Evolutionary conservation across 441 rosid genomes (phyloP), one percentile per base, ranked within the genome.

Genomic region (Eruca vesicaria): DNA sequence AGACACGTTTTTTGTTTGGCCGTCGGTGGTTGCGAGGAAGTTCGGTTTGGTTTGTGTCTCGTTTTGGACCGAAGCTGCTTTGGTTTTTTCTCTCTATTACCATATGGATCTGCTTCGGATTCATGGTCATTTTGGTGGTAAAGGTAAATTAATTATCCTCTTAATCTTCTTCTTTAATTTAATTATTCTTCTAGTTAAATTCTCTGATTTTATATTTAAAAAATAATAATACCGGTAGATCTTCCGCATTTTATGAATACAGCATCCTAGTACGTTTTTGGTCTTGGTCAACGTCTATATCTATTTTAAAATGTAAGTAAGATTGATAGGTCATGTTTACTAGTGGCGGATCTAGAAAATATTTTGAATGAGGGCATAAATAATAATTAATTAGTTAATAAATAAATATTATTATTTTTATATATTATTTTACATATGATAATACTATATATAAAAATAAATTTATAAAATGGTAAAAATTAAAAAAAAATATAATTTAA

Each of bases 41-140:
- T 83, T 79, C 18, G 80, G 85, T 11, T 86, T 88, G 68, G 83
- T 88, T 62, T 80, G 82, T 73, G 78, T 90, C 19, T 87, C 92
- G 10, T 87, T 85, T 71, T 88, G 93, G 93, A 88, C 92, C 2
- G 89, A 90, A 76, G 87, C 92, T 48, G 93, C 92, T 76, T 63
- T 86, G 62, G 92, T 87, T 21, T 79, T 88, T 9, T 74, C 84
- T 14, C 83, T 87, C 1, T 90, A 87, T 66, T 84, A 88, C 59
- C 96, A 88, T 78, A 59, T 83, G 85, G 86, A 90, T 78, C 85
- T 87, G n/a, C 90, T 88, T 20, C 75, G 82, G 33, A 62, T 19
- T 5, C 82, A 85, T 76, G 93, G 92, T 18, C 93, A 88, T 76
- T 90, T 80, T 77, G 88, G 77, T 71, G 53, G 69, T 21, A 78